Evolutionary conservation across 495 filamentous ascomycete genomes (phyloP), one percentile per base, ranked within the genome.

Genomic region (Hyaloscypha finlandica): DNA sequence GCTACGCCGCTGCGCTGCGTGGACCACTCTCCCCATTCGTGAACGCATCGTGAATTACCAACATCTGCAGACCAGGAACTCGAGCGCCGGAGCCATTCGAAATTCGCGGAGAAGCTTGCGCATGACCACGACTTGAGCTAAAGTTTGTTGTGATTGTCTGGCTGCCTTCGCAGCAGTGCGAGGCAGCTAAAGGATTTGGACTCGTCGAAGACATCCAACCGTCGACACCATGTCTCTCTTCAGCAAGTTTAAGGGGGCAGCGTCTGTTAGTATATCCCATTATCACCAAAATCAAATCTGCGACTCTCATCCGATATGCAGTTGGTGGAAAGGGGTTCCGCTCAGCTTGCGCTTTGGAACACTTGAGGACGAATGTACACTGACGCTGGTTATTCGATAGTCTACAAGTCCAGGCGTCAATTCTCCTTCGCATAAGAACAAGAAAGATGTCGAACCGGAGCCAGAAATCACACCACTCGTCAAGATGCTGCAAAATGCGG

Each of bases 401-500:
- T 69, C 61, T 16, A 53, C 66, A 22, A 70, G 61, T 64, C 64
- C 72, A 64, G 67, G 72, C 42, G 51, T 48, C 14, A 52, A 31
- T 30, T 68, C 69, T 14, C 61, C 71, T 22, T 54, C 66, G 8
- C 58, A 56, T 57, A 70, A 70, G 51, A 59, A 64, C 32, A 70
- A 71, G 54, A 71, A 74, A 66, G 72, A 71, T 71, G 66, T 54
- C 39, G 71, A 73, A 64, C 83, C 88, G 68, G 75, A 81, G 52
- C 84, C 81, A 16, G 89, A 89, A 74, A 78, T 89, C 63, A 94
- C 91, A 5, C 90, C 93, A 14, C 76, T 97, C 22, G 91, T 96
- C 79, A 95, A 90, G 81, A 85, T 92, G 77, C 78, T 97, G 35
- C 83, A 85, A 68, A 91, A 93, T 76, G 86, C 92, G 59, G 92